phyloP scores from a whole-genome alignment of 2,329 filamentous ascomycete genomes.

The Trichoderma sp. region DNA sequence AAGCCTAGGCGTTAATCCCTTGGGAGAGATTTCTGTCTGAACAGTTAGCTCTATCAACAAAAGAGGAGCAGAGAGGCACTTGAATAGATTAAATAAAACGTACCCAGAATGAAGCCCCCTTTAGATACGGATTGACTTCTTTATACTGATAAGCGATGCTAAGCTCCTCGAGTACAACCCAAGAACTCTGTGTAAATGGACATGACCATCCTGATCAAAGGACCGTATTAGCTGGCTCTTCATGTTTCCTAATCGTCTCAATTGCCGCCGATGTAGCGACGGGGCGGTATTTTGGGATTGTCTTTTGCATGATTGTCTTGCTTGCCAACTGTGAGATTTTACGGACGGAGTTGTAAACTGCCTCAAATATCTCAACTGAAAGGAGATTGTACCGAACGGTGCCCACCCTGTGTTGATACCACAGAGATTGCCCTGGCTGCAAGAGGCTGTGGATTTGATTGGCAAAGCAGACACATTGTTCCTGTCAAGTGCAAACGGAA shows the following conservation, averaged over 20 bases:
- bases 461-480: neutral
- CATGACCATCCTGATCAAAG: neutral
- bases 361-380: neutral
- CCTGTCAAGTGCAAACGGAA: conserved; percentile 63
- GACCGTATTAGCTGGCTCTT: neutral
- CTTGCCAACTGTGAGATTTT: neutral
- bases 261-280: neutral
- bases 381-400: neutral
- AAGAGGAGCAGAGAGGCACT: accelerated
- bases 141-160: neutral
- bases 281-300: neutral
- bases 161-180: neutral
- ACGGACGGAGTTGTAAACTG: neutral
- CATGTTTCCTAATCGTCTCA: neutral
- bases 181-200: neutral
- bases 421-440: neutral
- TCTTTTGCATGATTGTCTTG: neutral
- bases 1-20: neutral
- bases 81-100: neutral
- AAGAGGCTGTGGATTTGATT: neutral
- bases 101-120: neutral
- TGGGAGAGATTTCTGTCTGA: neutral
- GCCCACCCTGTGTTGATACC: neutral
- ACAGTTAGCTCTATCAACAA: neutral
- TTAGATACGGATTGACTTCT: neutral